Evolutionary conservation across 495 filamentous ascomycete genomes (phyloP).

Genomic region (Peziza echinospora): DNA sequence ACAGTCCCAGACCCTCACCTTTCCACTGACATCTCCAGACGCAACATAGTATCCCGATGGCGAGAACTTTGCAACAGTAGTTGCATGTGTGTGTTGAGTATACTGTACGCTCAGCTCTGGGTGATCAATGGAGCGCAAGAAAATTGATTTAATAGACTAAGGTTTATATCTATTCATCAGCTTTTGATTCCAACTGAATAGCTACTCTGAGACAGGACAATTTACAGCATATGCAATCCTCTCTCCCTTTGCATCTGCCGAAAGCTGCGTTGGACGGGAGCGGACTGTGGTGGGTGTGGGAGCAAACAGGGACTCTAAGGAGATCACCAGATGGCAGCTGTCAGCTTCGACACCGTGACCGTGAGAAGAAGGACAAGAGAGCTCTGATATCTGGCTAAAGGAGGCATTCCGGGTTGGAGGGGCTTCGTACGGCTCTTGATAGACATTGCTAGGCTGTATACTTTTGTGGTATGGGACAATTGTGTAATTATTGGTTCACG

Average conservation of each 20-base stretch:
- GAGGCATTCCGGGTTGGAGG: too few species aligned
- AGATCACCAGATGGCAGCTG: not conserved
- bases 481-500: too few species aligned
- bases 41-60: constrained; percentile 90
- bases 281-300: constrained; percentile 63
- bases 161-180: not conserved
- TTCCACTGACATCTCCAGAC: constrained; percentile 70
- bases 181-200: not conserved
- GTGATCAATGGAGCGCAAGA: constrained; percentile 77
- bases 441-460: too few species aligned
- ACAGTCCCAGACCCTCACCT: constrained; percentile 74
- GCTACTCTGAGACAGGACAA: constrained; percentile 2
- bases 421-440: too few species aligned
- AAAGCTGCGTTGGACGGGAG: constrained; percentile 75
- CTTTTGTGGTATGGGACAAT: too few species aligned
- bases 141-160: constrained; percentile 88
- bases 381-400: too few species aligned
- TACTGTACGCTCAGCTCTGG: constrained; percentile 69
- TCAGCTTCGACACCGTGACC: not conserved
- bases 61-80: constrained; percentile 83
- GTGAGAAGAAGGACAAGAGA: too few species aligned
- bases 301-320: constrained; percentile 45
- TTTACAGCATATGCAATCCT: constrained; percentile 82
- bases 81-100: constrained; percentile 63
- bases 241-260: constrained; percentile 75